phyloP scores from a whole-genome alignment of 768 basidiomycete species.

The Boletellus ananiceps region DNA sequence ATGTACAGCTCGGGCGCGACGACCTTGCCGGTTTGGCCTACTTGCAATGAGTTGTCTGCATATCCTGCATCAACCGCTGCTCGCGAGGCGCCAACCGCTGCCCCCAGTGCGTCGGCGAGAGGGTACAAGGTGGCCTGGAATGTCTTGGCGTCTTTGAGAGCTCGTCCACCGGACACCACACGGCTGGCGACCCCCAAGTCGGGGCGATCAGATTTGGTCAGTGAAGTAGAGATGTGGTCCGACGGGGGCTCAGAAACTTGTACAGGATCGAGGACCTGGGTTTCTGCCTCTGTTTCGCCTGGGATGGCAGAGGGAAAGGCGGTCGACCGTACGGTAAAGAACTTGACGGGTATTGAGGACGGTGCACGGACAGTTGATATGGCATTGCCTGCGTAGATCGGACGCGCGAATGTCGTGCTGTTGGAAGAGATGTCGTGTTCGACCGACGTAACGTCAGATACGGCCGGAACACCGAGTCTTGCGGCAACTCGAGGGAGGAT shows the following conservation, averaged over 20 bases:
- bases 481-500: conserved; percentile 91
- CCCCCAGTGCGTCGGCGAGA: conserved; percentile 87
- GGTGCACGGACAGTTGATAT: conserved; percentile 85
- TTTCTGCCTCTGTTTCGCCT: conserved; percentile 51
- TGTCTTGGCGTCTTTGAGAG: conserved; percentile 91
- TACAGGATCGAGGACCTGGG: conserved; percentile 59
- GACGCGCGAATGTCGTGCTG: conserved; percentile 83
- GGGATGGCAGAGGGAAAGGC: conserved; percentile 70
- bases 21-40: conserved; percentile 99
- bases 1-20: conserved; percentile 96
- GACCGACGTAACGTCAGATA: conserved; percentile 86
- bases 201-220: conserved; percentile 89
- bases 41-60: conserved; percentile 95
- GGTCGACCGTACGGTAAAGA: conserved; percentile 92
- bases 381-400: conserved; percentile 97
- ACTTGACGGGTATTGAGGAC: conserved; percentile 75
- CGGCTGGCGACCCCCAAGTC: conserved; percentile 84
- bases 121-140: conserved; percentile 85
- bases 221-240: conserved; percentile 64
- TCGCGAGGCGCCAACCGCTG: conserved; percentile 95
- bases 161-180: conserved; percentile 93
- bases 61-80: conserved; percentile 98
- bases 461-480: conserved; percentile 79
- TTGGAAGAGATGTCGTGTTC: conserved; percentile 66
- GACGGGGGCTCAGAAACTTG: conserved; percentile 49